Evolutionary conservation across 768 basidiomycete genomes (phyloP), one percentile per base, ranked within the genome.

Genomic region (Termitomyces sp.): DNA sequence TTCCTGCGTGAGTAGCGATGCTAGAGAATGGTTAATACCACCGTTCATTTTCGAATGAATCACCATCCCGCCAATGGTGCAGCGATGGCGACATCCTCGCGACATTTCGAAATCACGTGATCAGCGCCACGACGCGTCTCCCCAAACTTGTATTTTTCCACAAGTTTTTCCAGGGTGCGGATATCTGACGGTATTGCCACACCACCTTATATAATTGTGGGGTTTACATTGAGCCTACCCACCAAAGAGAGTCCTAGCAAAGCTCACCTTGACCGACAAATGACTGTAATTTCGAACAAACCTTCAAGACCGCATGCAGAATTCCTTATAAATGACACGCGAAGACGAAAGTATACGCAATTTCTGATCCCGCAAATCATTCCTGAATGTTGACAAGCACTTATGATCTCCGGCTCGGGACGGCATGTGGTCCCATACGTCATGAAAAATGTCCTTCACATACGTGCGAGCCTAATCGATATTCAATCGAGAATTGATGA

Each of bases 31-130:
- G 8, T 14, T 1, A 5, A 11, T 7, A 31, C 28, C 30, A 21
- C 19, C 21, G 28, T 23, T 21, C 42, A 40, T 52, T 60, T 53
- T 41, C 26, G 30, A 26, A 46, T 42, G 15, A 45, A 33, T 44
- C 45, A 47, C 7, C 23, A 23, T 23, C 23, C 23, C 46, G 17
- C 5, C 42, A 44, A 65, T 65, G 62, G 64, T 63, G 64, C 54
- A 60, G 23, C 49, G 45, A 65, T 65, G 64, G 64, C 64, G 64
- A 63, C 62, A 65, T 65, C 51, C 51, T 65, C 42, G 54, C 64
- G 62, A 63, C 63, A 64, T 63, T 45, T 7, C 14, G 8, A 3
- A 1, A 38, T 60, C 60, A 62, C 58, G 56, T 62, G 61, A 55
- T 50, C 10, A 33, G 17, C 56, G 56, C 51, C 45, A 42, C 56